Conservation (phyloP, 169 alveolate species). For the Plasmodium vinckei region DNA sequence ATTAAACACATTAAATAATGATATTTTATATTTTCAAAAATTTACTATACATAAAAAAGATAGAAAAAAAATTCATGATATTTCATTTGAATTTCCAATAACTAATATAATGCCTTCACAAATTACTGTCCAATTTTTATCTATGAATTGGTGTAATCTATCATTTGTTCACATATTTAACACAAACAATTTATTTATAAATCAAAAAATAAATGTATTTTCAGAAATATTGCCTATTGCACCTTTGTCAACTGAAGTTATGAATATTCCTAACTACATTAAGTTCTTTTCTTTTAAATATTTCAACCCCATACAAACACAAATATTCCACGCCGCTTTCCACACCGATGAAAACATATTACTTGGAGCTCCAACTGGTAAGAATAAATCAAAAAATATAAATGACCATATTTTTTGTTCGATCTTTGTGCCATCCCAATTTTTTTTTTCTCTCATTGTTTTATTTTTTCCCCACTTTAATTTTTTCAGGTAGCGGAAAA, state of each 20-base stretch:
- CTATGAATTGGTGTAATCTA: constrained; percentile 77
- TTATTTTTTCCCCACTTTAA: not conserved
- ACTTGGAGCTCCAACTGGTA: constrained; percentile 99
- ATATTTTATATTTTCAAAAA: constrained; percentile 90
- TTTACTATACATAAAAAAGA: constrained; percentile 81
- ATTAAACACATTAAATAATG: constrained; percentile 90
- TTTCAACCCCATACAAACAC: constrained; percentile 97
- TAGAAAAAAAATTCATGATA: constrained; percentile 78
- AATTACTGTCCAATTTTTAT: constrained; percentile 65
- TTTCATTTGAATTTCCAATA: constrained; percentile 74
- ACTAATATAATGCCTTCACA: constrained; percentile 78
- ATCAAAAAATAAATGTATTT: constrained; percentile 52
- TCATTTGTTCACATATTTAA: constrained; percentile 41
- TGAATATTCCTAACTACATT: constrained; percentile 85
- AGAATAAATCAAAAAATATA: constrained; percentile 1
- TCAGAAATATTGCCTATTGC: constrained; percentile 42
- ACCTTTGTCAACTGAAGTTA: constrained; percentile 84
- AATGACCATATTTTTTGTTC: not conserved
- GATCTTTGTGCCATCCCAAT: not conserved
- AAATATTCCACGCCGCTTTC: constrained; percentile 95
- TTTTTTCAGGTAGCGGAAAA: constrained; percentile 93
- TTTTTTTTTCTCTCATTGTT: too few species aligned
- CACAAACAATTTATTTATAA: constrained; percentile 61
- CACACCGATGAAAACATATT: constrained; percentile 96
- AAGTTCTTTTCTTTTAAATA: constrained; percentile 83